A percentile compares a stretch with the other conserved stretches of the same genome.
phyloP scores from a whole-genome alignment of 1,284 basidiomycete genomes.

The Pulveroboletus sp. region DNA sequence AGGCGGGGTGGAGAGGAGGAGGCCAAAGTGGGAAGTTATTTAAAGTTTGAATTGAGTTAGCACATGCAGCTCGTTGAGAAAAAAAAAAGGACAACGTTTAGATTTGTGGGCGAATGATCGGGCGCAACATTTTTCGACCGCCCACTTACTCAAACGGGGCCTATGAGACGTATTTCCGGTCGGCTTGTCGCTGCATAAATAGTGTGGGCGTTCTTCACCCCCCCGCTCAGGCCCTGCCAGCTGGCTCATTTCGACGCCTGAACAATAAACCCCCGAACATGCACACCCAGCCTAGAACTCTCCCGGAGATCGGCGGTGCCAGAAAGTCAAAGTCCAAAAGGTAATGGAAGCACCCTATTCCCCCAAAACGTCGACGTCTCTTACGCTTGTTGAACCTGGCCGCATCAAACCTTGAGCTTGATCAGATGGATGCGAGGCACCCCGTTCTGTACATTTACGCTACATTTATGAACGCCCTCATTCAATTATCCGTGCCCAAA shows the following conservation, averaged over 20 bases:
- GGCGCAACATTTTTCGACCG: conserved; percentile 10
- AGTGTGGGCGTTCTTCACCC: too few species aligned
- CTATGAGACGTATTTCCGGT: conserved; percentile 12
- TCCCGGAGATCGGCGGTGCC: conserved; percentile 25
- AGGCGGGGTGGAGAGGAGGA: conserved; percentile 24
- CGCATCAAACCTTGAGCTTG: conserved; percentile 34
- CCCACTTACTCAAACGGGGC: conserved; percentile 6
- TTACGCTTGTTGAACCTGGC: neutral
- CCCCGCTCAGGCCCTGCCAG: neutral
- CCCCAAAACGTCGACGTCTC: conserved; percentile 8
- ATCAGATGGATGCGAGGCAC: conserved; percentile 11
- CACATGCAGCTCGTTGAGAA: conserved; percentile 27
- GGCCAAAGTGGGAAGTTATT: conserved; percentile 31
- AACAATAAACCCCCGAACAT: neutral
- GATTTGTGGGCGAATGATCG: conserved; percentile 25
- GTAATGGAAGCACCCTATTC: conserved; percentile 12
- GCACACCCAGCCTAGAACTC: neutral
- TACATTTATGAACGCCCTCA: conserved; percentile 9
- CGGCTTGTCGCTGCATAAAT: conserved; percentile 23
- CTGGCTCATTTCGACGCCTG: neutral
- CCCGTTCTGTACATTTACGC: conserved; percentile 7
- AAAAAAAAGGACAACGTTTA: conserved; percentile 15
- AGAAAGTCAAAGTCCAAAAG: conserved; percentile 25
- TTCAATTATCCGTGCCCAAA: conserved; percentile 1
- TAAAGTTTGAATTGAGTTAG: conserved; percentile 44